phyloP scores from a whole-genome alignment of 371 early-diverging fungal genomes.

The Mortierella sp. region DNA sequence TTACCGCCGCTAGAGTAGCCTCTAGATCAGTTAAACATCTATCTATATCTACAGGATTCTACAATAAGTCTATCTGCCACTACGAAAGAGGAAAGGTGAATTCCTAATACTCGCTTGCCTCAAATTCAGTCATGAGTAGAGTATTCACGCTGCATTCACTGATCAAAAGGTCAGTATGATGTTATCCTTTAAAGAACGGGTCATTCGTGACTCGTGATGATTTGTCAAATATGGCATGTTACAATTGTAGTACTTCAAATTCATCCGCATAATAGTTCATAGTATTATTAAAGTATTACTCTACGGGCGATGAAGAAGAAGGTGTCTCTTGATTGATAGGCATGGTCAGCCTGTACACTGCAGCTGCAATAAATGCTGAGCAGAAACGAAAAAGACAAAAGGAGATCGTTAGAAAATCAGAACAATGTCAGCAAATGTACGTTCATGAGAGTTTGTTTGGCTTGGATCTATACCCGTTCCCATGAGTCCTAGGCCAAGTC shows the following conservation, averaged over 20 bases:
- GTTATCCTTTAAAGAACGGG: too few relatives aligned
- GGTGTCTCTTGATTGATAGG: conserved; percentile 15
- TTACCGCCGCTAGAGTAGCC: too few relatives aligned
- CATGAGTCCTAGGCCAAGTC: conserved; percentile 34
- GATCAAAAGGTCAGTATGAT: too few relatives aligned
- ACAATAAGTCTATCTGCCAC: too few relatives aligned
- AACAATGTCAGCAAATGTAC: neutral
- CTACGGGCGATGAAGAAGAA: neutral
- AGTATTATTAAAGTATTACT: neutral
- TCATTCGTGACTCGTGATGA: conserved; percentile 18
- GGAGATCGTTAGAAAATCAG: neutral
- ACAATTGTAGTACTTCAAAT: too few relatives aligned
- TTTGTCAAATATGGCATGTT: neutral
- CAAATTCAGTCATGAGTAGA: too few relatives aligned
- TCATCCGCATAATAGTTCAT: too few relatives aligned
- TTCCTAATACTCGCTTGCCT: too few relatives aligned
- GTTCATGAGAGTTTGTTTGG: neutral
- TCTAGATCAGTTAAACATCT: too few relatives aligned
- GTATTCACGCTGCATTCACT: too few relatives aligned
- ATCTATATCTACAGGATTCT: too few relatives aligned
- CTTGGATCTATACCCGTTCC: conserved; percentile 11
- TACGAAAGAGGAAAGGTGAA: too few relatives aligned
- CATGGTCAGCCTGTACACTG: conserved; percentile 35
- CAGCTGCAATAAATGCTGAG: conserved; percentile 39
- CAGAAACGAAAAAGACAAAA: neutral